Evolutionary conservation across 495 filamentous ascomycete species (phyloP).

Genomic region (Xylaria telfairii): DNA sequence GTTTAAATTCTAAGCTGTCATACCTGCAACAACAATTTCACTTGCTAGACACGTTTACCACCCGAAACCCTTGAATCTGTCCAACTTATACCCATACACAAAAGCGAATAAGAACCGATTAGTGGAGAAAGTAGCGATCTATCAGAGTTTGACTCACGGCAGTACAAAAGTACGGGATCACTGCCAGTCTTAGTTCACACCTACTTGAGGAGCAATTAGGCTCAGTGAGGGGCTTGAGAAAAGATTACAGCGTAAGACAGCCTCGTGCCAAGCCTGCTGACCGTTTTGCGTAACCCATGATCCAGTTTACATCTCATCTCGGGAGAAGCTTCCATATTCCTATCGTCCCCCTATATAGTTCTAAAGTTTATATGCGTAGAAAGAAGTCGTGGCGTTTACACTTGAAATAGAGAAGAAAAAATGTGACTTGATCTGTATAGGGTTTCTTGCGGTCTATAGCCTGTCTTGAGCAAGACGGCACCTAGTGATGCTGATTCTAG

Average conservation of each 20-base stretch:
- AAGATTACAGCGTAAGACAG: constrained; percentile 13
- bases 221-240: background rate
- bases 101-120: background rate
- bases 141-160: background rate
- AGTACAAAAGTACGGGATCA: background rate
- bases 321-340: background rate
- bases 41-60: background rate
- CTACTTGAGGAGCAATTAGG: background rate
- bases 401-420: background rate
- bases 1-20: background rate
- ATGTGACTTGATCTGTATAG: background rate
- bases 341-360: too few species aligned
- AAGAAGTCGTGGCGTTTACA: background rate
- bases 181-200: background rate
- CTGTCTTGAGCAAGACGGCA: too few species aligned
- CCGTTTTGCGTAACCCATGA: constrained; percentile 10
- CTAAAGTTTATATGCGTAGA: background rate
- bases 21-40: background rate
- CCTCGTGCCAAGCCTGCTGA: background rate
- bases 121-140: background rate
- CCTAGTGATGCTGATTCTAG: background rate
- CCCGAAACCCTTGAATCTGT: background rate
- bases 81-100: background rate
- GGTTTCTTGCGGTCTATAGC: background rate
- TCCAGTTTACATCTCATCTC: background rate